A percentile compares a stretch with the other conserved stretches of the same genome.
Evolutionary conservation across 139 green algal genomes (phyloP).

Genomic region (Astrephomene gubernaculifera): DNA sequence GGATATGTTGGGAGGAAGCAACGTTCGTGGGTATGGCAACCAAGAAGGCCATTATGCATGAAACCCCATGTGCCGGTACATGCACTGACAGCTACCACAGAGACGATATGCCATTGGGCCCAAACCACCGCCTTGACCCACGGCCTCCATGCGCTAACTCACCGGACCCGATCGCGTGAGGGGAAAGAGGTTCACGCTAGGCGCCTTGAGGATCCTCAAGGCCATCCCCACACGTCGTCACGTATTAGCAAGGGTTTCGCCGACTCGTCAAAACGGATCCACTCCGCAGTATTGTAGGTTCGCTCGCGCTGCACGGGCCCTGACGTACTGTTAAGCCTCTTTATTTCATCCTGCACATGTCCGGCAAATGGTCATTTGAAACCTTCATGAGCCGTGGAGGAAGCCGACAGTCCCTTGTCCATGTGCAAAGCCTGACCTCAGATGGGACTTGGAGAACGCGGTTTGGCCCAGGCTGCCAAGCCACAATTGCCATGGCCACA

Average conservation of each 20-base stretch:
- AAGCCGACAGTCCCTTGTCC: no score
- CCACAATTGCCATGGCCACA: conserved; percentile 95
- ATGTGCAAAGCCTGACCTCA: conserved; percentile 64
- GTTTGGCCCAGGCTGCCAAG: conserved; percentile 94
- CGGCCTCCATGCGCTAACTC: no score
- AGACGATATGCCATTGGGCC: no score
- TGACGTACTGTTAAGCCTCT: conserved; percentile 42
- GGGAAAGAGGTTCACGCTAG: no score
- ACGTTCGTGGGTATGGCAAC: no score
- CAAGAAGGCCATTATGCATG: no score
- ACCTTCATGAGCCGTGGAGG: background rate
- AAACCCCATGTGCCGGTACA: no score
- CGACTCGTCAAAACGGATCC: conserved; percentile 64
- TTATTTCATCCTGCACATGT: conserved; percentile 73
- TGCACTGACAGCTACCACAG: no score
- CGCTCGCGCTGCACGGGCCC: conserved; percentile 22
- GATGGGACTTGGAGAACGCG: conserved; percentile 82
- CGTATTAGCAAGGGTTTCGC: conserved; percentile 75
- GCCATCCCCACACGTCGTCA: conserved; percentile 83
- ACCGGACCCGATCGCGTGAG: no score
- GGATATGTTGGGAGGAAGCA: no score
- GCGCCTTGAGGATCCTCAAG: background rate
- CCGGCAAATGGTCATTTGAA: background rate
- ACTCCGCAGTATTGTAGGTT: conserved; percentile 76
- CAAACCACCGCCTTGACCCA: no score